Evolutionary conservation across 1,284 basidiomycete species (phyloP).

Genomic region (Ganoderma multipileum): DNA sequence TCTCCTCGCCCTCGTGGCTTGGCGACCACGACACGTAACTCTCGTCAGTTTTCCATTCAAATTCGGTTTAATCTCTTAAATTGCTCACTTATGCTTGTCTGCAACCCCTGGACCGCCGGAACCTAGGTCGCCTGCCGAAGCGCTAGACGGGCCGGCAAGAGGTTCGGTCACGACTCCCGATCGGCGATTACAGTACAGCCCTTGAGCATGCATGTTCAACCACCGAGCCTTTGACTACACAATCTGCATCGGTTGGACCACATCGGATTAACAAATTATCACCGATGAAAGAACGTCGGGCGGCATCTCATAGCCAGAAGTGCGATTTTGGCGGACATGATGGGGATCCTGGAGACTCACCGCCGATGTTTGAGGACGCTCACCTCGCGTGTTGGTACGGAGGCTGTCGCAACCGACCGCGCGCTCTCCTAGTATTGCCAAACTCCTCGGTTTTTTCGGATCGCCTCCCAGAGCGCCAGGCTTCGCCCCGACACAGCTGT

Average conservation of each 20-base stretch:
- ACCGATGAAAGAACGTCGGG: neutral
- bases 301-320: neutral
- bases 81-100: neutral
- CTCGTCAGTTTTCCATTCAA: neutral
- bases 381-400: neutral
- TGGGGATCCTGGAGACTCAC: neutral
- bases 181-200: neutral
- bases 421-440: constrained; percentile 4
- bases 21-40: neutral
- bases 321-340: constrained; percentile 4
- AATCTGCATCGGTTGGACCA: neutral
- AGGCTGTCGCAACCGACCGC: neutral
- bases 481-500: constrained; percentile 19
- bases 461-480: constrained; percentile 1
- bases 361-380: neutral
- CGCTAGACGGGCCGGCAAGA: neutral
- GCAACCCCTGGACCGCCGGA: neutral
- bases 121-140: too few species aligned
- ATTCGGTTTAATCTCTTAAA: neutral
- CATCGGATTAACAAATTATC: neutral
- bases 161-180: neutral
- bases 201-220: neutral
- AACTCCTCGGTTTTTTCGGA: neutral
- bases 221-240: neutral
- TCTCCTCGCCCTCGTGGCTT: neutral